phyloP scores from a whole-genome alignment of 108 stramenopile genomes.

The Asterionellopsis glacialis region DNA sequence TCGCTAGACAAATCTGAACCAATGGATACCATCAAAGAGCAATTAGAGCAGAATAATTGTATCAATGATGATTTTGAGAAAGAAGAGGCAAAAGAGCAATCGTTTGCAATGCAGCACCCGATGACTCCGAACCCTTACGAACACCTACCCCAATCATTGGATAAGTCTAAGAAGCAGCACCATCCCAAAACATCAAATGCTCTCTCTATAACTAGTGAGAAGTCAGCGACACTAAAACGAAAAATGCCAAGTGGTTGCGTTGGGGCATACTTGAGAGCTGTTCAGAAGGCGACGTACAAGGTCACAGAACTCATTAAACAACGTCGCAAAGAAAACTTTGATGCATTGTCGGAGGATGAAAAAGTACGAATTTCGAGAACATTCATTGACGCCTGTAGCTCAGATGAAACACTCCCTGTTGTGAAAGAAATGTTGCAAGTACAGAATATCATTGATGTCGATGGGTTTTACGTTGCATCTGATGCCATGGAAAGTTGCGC shows the following conservation, averaged over 20 bases:
- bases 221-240: constrained; percentile 1
- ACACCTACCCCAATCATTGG: constrained; percentile 13
- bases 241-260: constrained; percentile 65
- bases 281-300: constrained; percentile 36
- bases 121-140: constrained; percentile 53
- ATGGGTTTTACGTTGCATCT: constrained; percentile 56
- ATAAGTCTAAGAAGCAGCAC: not conserved
- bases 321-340: constrained; percentile 41
- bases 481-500: constrained; percentile 77
- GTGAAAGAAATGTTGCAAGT: constrained; percentile 56
- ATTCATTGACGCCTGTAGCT: constrained; percentile 68
- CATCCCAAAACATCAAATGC: not conserved
- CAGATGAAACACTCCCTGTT: constrained; percentile 46
- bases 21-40: not conserved
- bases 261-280: constrained; percentile 59
- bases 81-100: constrained; percentile 1
- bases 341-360: constrained; percentile 32
- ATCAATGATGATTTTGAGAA: too few relatives aligned
- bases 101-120: constrained; percentile 22
- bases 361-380: constrained; percentile 32
- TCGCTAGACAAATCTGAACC: not conserved
- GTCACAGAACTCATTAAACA: constrained; percentile 37
- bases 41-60: not conserved
- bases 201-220: not conserved
- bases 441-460: constrained; percentile 51